Base-by-base conservation (phyloP, 140 eudicot genomes). In the Flaveria floridana region DNA sequence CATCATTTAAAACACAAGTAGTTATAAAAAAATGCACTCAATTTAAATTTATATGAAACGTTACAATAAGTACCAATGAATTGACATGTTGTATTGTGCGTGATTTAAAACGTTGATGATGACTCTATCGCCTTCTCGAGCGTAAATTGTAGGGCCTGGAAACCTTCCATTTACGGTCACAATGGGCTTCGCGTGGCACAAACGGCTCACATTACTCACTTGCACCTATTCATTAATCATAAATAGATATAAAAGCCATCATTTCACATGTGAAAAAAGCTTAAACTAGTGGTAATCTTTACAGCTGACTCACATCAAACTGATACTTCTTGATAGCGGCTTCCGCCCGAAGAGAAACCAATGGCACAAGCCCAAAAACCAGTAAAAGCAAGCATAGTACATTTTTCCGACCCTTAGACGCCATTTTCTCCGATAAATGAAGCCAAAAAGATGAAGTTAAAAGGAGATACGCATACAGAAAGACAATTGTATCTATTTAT, bases 61-160 rank as follows among this genome's bases (percentile, higher is more conserved):
- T 86, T 23, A 16, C 44, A 11, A 20, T 2, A 59, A 0, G 0
- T 88, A 92, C 96, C 97, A 92, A 47, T 92, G 97, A 72, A 92
- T 89, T 21, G 97, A 88, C 85, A 87, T 84, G 73, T 92, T 92
- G 70, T 89, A 87, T 63, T 87, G 89, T 19, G 91, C 97, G 76
- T 83, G 83, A 80, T 91, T 89, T 4, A 93, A 70, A 21, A 91
- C 96, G 65, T 89, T 88, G 51, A 91, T 79, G 10, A 50, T 71
- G 66, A 91, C 81, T 59, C 87, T 68, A 61, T 89, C 96, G 13
- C 95, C 97, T 77, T 89, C 95, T 71, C 88, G 82, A 47, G 69
- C 96, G 41, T 91, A 89, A 12, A 91, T 55, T 1, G 91, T 91
- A 8, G 96, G 97, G 61, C 97, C 97, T 19, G 95, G 96, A 69